Conservation (phyloP, 2,329 filamentous ascomycete genomes). For the Fusarium neocosmosporiellum region DNA sequence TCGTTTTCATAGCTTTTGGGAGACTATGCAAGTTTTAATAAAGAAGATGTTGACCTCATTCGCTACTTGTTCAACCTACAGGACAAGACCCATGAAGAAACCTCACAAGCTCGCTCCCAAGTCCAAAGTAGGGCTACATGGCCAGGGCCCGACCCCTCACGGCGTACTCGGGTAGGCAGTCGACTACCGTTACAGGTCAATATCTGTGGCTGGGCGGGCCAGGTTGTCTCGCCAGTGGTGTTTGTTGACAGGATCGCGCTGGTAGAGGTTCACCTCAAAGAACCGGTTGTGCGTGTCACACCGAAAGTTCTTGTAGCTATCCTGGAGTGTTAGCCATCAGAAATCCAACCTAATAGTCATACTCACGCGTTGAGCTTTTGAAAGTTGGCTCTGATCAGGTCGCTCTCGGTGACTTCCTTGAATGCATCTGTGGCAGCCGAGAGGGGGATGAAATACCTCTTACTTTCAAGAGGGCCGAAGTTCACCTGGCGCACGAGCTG, state of each 20-base stretch:
- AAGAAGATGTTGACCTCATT: neutral
- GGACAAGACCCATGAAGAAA: neutral
- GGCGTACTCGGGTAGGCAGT: neutral
- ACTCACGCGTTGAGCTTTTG: slow-evolving; percentile 20
- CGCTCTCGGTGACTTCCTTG: neutral
- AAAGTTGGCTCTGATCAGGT: slow-evolving; percentile 17
- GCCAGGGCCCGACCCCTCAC: neutral
- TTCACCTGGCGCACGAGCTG: slow-evolving; percentile 27
- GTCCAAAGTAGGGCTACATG: neutral
- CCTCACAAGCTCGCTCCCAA: neutral
- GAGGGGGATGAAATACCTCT: slow-evolving; percentile 17
- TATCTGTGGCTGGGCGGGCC: slow-evolving; percentile 4
- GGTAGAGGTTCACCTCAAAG: slow-evolving; percentile 29
- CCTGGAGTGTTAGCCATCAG: neutral
- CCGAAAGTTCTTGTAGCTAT: slow-evolving; percentile 23
- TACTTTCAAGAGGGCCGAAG: slow-evolving; percentile 15
- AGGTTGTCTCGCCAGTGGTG: slow-evolving; percentile 24
- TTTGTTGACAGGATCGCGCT: slow-evolving; percentile 19
- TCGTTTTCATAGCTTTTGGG: neutral
- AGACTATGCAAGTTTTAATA: neutral
- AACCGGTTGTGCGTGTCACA: slow-evolving; percentile 18
- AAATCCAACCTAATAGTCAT: neutral
- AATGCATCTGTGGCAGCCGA: neutral
- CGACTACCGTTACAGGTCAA: neutral
- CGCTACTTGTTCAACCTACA: neutral